Conservation (phyloP, 371 early-diverging fungal species). For the Chytridium lagenaria region DNA sequence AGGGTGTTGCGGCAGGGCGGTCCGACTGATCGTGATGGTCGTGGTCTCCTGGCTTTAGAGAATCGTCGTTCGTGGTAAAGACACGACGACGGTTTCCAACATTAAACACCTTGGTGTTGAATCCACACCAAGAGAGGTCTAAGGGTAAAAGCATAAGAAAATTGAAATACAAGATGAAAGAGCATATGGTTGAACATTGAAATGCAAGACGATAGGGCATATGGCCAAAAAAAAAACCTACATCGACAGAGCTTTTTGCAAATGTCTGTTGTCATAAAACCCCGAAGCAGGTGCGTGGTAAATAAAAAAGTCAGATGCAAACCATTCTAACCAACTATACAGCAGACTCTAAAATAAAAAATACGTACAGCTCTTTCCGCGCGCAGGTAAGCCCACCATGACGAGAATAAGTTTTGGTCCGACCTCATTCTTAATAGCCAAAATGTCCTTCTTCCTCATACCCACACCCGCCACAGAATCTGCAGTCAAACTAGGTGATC, state of each 20-base stretch:
- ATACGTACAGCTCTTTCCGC: conserved; percentile 78
- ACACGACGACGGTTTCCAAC: conserved; percentile 85
- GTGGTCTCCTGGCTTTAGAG: neutral
- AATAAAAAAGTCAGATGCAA: neutral
- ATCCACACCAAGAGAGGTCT: conserved; percentile 60
- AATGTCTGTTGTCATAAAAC: conserved; percentile 56
- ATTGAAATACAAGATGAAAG: too few species aligned
- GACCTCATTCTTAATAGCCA: conserved; percentile 54
- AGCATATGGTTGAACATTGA: too few species aligned
- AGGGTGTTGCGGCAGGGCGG: neutral
- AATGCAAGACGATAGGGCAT: too few species aligned
- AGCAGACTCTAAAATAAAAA: neutral
- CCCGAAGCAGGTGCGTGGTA: neutral
- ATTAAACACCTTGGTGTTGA: conserved; percentile 69
- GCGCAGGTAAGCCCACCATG: conserved; percentile 82
- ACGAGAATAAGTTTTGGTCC: conserved; percentile 56
- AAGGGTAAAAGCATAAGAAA: neutral
- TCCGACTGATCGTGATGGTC: neutral
- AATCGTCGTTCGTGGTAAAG: conserved; percentile 24
- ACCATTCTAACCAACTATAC: neutral
- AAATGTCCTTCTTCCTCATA: conserved; percentile 35
- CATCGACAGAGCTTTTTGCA: conserved; percentile 85
- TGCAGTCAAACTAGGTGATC: neutral
- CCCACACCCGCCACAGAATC: conserved; percentile 9
- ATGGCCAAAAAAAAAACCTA: too few species aligned